Conservation (phyloP, 2,329 filamentous ascomycete species). For the Cladobotryum protrusum region DNA sequence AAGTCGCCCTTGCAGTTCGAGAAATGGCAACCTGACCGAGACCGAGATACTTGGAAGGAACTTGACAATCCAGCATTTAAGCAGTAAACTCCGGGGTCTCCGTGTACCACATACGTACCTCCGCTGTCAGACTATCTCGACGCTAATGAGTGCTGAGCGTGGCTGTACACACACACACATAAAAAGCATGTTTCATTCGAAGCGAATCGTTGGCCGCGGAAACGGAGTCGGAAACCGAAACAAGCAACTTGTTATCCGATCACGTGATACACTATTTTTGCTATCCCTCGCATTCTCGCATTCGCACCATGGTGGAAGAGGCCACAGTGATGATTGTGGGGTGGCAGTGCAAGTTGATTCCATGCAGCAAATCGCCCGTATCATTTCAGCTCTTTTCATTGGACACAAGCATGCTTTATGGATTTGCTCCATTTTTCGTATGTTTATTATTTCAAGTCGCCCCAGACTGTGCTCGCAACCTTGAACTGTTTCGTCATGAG, state of each 20-base stretch:
- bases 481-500: slow-evolving; percentile 2
- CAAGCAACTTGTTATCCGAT: not conserved
- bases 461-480: not conserved
- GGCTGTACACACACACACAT: not conserved
- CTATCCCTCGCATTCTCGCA: not conserved
- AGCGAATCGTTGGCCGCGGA: not conserved
- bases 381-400: no score
- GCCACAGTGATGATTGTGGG: no score
- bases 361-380: no score
- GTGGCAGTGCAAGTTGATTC: not conserved
- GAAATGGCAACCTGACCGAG: no score
- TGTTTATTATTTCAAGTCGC: not conserved
- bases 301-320: not conserved
- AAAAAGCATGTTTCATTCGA: no score
- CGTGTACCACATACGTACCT: not conserved
- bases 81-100: no score
- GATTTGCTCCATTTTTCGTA: not conserved
- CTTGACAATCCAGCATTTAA: no score
- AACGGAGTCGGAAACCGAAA: not conserved
- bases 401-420: not conserved
- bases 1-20: no score
- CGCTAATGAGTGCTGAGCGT: slow-evolving; percentile 2
- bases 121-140: not conserved
- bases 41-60: not conserved
- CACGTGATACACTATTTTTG: not conserved